A percentile compares a stretch with the other conserved stretches of the same genome.
phyloP scores from a whole-genome alignment of 305 asterid genomes.

The Fraxinus platypoda region DNA sequence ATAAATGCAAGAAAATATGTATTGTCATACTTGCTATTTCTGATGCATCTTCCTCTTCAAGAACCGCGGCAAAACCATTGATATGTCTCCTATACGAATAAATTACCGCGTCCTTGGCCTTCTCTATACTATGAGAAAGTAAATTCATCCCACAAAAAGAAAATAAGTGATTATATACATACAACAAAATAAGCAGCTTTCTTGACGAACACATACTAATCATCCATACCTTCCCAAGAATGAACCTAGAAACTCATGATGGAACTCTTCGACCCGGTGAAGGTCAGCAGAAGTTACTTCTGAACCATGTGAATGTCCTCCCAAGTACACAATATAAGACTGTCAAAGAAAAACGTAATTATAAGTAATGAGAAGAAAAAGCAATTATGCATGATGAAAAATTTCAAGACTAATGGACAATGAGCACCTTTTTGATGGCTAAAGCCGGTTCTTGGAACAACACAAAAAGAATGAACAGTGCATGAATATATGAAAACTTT shows the following conservation, averaged over 20 bases:
- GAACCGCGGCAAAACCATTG: conserved; percentile 19
- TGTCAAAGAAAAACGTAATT: not conserved
- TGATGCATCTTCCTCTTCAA: conserved; percentile 15
- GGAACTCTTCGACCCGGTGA: not conserved
- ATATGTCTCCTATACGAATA: conserved; percentile 16
- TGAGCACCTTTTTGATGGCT: conserved; percentile 8
- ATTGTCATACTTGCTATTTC: not conserved
- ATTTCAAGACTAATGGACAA: not conserved
- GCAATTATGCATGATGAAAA: not conserved
- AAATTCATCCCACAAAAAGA: not conserved
- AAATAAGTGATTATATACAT: not conserved
- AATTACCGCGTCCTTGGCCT: conserved; percentile 7
- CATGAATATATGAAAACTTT: not conserved
- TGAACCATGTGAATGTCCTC: conserved; percentile 8
- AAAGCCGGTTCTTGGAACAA: conserved; percentile 2
- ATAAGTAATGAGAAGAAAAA: not conserved
- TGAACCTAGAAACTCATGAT: conserved; percentile 14
- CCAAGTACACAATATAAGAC: conserved; percentile 21
- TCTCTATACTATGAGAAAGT: not conserved
- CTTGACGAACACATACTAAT: not conserved
- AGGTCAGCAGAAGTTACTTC: not conserved
- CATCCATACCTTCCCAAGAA: conserved; percentile 10
- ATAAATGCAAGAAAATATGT: not conserved
- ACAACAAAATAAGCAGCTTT: not conserved
- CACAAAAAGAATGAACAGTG: not conserved